Conservation (phyloP, 192 early-diverging fungal species). For the Backusella australiensis region DNA sequence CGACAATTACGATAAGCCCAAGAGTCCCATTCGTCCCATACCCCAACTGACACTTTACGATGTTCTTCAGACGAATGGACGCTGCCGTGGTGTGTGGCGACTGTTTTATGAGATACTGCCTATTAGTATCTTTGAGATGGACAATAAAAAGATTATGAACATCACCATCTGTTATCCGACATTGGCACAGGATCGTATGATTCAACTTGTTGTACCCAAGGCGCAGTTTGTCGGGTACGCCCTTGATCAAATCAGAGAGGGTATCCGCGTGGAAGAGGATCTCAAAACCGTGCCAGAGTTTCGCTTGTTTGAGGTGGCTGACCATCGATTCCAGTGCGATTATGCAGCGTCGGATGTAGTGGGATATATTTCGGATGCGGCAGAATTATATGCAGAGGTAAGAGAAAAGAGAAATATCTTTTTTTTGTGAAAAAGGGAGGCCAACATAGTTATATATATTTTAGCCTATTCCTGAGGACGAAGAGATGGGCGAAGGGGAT, state of each 20-base stretch:
- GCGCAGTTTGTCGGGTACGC: neutral
- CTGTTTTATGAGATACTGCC: constrained; percentile 86
- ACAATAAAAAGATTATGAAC: constrained; percentile 71
- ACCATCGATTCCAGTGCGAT: constrained; percentile 46
- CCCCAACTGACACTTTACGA: neutral
- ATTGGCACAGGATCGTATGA: constrained; percentile 55
- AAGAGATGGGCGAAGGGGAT: constrained; percentile 34
- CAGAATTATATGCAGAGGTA: constrained; percentile 57
- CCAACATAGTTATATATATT: neutral
- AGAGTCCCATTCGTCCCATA: neutral
- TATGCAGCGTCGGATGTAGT: constrained; percentile 48
- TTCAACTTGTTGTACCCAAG: constrained; percentile 73
- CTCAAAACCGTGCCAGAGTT: constrained; percentile 45
- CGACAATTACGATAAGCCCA: neutral
- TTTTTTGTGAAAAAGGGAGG: no score
- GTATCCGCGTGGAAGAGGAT: constrained; percentile 23
- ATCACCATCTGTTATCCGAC: constrained; percentile 63
- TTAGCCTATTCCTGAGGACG: constrained; percentile 47
- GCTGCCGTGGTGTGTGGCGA: neutral
- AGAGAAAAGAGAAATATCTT: neutral
- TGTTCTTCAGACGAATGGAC: neutral
- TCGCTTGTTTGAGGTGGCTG: constrained; percentile 49
- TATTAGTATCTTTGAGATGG: constrained; percentile 78
- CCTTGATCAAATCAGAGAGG: constrained; percentile 16
- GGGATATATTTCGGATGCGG: constrained; percentile 3